These are phyloP conservation scores for Annulohypoxylon truncatum DNA, from an alignment of 2,329 filamentous ascomycete genomes.

Conservation along the genomic window DNA sequence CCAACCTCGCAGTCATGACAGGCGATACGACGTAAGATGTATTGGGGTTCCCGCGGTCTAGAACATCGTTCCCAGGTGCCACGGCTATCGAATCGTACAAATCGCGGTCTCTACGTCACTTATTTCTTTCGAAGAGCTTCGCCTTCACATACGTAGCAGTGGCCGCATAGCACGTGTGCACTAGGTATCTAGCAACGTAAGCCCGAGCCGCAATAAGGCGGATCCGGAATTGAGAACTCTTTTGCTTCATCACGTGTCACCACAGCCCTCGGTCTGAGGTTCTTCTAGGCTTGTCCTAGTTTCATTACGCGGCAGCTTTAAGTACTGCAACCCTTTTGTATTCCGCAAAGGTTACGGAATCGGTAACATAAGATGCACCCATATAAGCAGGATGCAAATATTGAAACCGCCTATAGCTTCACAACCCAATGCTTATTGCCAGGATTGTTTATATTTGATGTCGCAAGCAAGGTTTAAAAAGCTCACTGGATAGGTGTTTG, in stretches of 20 bases:
- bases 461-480: too few relatives aligned
- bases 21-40: conserved; percentile 20
- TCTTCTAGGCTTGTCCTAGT: neutral
- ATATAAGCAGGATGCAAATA: neutral
- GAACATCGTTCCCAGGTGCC: neutral
- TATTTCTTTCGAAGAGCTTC: neutral
- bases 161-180: neutral
- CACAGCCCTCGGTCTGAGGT: conserved; percentile 4
- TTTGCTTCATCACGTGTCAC: neutral
- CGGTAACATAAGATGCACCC: neutral
- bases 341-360: neutral
- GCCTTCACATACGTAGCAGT: too few relatives aligned
- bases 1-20: conserved; percentile 4
- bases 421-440: too few relatives aligned
- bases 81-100: neutral
- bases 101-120: neutral
- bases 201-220: conserved; percentile 29
- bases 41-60: conserved; percentile 9
- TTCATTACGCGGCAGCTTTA: conserved; percentile 10
- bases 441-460: neutral
- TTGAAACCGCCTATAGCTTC: neutral
- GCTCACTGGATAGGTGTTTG: too few relatives aligned
- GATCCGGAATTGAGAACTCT: neutral
- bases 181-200: conserved; percentile 13
- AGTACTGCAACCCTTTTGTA: neutral